These are phyloP conservation scores for Canariomyces notabilis DNA, from an alignment of 2,329 filamentous ascomycete genomes.

Conservation along the genomic window DNA sequence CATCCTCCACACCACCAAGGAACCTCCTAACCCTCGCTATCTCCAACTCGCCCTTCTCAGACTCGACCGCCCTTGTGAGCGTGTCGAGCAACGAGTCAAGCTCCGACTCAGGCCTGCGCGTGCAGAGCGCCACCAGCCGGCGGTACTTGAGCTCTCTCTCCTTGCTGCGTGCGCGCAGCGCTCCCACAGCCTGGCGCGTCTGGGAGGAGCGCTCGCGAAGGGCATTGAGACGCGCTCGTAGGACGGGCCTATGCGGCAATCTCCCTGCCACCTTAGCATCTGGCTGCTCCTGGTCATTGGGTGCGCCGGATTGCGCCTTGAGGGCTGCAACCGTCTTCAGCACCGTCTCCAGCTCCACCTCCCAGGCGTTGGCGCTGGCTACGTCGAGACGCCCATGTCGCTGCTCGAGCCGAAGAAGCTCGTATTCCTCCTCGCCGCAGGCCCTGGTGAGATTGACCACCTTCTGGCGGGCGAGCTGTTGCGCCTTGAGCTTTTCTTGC, in stretches of 20 bases:
- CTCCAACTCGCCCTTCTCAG: slow-evolving; percentile 72
- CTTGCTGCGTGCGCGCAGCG: slow-evolving; percentile 71
- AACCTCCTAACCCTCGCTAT: slow-evolving; percentile 74
- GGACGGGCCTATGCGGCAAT: slow-evolving; percentile 54
- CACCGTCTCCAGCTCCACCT: slow-evolving; percentile 48
- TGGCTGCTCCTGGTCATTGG: slow-evolving; percentile 28
- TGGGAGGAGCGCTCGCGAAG: slow-evolving; percentile 64
- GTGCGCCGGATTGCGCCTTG: slow-evolving; percentile 19
- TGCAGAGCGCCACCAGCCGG: slow-evolving; percentile 82
- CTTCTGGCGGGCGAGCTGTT: slow-evolving; percentile 63
- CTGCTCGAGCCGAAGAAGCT: slow-evolving; percentile 44
- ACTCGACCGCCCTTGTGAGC: slow-evolving; percentile 82
- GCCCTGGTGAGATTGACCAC: slow-evolving; percentile 74
- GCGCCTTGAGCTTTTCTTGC: slow-evolving; percentile 58
- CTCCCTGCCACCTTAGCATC: slow-evolving; percentile 16
- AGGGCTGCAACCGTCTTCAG: slow-evolving; percentile 36
- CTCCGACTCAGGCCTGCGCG: slow-evolving; percentile 68
- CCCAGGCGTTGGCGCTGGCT: slow-evolving; percentile 45
- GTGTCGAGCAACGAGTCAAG: slow-evolving; percentile 77
- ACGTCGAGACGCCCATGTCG: slow-evolving; percentile 41
- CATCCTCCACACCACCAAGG: slow-evolving; percentile 69
- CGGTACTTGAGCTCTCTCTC: slow-evolving; percentile 86
- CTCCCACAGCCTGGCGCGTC: slow-evolving; percentile 62
- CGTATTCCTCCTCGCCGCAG: slow-evolving; percentile 62
- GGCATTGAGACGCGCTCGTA: slow-evolving; percentile 65